Conservation (phyloP, 2,329 filamentous ascomycete genomes). For the Fusarium virguliforme region DNA sequence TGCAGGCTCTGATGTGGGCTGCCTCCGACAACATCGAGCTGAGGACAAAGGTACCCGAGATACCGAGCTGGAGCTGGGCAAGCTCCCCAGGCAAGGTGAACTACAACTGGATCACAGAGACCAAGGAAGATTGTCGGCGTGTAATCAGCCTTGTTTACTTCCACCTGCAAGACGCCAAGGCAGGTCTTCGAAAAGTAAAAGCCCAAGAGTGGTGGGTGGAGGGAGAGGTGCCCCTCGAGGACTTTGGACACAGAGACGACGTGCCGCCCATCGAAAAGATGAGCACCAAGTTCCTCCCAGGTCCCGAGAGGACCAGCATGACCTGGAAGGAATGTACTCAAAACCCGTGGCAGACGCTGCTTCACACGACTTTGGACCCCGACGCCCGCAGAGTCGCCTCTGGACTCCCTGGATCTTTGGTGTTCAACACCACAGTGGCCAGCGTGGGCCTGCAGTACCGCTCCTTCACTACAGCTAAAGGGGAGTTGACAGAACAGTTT, state of each 20-base stretch:
- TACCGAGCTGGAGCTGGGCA: conserved; percentile 14
- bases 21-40: neutral
- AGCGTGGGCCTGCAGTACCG: neutral
- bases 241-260: neutral
- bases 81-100: neutral
- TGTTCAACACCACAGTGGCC: conserved; percentile 9
- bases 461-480: neutral
- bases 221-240: neutral
- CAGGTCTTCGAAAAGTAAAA: neutral
- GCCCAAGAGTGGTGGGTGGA: conserved; percentile 11
- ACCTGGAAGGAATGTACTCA: conserved; percentile 4
- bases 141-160: conserved; percentile 11
- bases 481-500: neutral
- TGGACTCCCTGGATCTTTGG: neutral
- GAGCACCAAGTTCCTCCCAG: neutral
- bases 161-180: neutral
- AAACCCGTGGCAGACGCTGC: conserved; percentile 2
- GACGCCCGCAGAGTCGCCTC: conserved; percentile 9
- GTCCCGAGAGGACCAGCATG: neutral
- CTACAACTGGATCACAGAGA: neutral
- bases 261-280: neutral
- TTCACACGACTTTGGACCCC: neutral
- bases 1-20: conserved; percentile 8
- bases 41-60: neutral
- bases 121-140: neutral